These are phyloP conservation scores for Ceratobasidium sp. DNA, from an alignment of 1,284 basidiomycete genomes.

Conservation along the genomic window DNA sequence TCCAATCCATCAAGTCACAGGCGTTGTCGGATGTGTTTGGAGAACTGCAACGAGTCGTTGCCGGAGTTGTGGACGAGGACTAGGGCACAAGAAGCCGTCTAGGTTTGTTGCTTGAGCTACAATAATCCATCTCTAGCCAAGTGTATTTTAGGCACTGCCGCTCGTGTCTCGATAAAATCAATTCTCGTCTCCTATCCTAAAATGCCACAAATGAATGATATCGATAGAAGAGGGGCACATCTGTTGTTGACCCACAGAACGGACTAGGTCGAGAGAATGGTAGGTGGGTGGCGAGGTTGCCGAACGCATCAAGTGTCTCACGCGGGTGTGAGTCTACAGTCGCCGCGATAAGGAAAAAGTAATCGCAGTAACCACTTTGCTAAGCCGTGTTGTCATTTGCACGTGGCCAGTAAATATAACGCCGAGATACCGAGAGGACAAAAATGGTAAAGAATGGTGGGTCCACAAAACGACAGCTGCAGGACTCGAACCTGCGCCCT, in stretches of 20 bases:
- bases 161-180: not conserved
- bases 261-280: not conserved
- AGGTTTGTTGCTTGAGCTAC: not conserved
- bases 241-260: not conserved
- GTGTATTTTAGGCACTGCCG: not conserved
- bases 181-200: not conserved
- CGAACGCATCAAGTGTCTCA: not conserved
- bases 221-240: not conserved
- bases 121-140: not conserved
- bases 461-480: slow-evolving; percentile 77
- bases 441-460: too few species aligned
- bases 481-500: slow-evolving; percentile 76
- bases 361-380: slow-evolving; percentile 42
- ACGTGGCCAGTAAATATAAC: too few species aligned
- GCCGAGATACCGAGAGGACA: too few species aligned
- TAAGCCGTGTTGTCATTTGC: slow-evolving; percentile 39
- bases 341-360: too few species aligned
- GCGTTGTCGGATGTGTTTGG: not conserved
- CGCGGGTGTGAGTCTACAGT: too few species aligned
- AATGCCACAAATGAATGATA: slow-evolving; percentile 10
- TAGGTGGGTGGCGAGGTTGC: not conserved
- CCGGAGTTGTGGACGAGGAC: too few species aligned
- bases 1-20: too few species aligned
- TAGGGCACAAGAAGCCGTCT: not conserved
- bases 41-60: too few species aligned